A percentile compares a stretch with the other conserved stretches of the same genome.
Evolutionary conservation across 257 asterid species (phyloP).

Genomic region (Solanum chilense): DNA sequence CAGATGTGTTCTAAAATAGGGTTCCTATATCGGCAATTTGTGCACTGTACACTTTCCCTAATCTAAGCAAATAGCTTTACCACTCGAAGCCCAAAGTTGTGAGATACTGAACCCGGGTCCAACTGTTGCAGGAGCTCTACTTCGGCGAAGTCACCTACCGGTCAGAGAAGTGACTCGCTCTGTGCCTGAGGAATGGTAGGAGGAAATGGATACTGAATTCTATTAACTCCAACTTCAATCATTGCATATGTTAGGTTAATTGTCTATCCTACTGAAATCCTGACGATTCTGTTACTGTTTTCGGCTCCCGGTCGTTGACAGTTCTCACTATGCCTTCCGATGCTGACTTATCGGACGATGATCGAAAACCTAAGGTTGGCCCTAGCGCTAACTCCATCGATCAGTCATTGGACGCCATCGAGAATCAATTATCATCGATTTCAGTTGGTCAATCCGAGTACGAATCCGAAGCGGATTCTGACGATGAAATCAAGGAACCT

Average conservation of each 20-base stretch:
- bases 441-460: slow-evolving; percentile 35
- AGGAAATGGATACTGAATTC: neutral
- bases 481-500: neutral
- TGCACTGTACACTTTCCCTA: neutral
- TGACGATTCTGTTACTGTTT: neutral
- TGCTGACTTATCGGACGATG: slow-evolving; percentile 18
- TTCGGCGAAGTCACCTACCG: neutral
- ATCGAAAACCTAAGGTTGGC: slow-evolving; percentile 16
- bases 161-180: neutral
- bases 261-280: neutral
- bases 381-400: slow-evolving; percentile 47
- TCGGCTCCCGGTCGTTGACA: neutral
- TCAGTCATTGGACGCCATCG: slow-evolving; percentile 88
- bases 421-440: slow-evolving; percentile 79
- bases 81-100: neutral
- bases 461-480: neutral
- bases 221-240: neutral
- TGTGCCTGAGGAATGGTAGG: neutral
- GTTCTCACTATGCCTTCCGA: neutral
- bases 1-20: neutral
- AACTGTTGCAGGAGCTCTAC: neutral
- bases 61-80: neutral
- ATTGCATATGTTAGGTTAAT: neutral
- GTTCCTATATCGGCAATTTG: neutral
- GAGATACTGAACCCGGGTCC: neutral